Conservation (phyloP, 345 rosid species). For the Hibiscus mutabilis region DNA sequence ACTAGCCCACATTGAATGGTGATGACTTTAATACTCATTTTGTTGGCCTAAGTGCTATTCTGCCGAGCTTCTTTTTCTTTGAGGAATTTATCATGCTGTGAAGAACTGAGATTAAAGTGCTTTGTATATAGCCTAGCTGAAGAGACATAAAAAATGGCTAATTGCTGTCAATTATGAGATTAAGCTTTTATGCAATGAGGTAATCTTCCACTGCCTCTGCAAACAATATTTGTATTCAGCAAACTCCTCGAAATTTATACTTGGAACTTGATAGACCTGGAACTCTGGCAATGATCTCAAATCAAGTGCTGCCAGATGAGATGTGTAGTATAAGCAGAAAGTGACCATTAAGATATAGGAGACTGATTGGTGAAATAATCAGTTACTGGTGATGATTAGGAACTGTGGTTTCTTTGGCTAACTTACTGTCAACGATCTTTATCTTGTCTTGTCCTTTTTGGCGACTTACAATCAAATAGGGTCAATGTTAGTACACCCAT, state of each 20-base stretch:
- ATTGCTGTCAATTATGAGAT: neutral
- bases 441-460: neutral
- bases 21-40: neutral
- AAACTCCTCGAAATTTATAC: neutral
- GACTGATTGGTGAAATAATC: neutral
- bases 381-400: neutral
- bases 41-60: neutral
- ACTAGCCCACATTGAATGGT: neutral
- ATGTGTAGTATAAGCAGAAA: neutral
- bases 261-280: neutral
- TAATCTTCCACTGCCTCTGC: neutral
- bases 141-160: neutral
- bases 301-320: neutral
- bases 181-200: neutral
- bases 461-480: neutral
- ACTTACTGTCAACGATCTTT: neutral
- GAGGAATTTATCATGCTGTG: neutral
- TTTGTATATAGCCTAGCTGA: neutral
- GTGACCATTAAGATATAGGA: neutral
- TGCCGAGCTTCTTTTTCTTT: neutral
- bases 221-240: neutral
- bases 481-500: neutral
- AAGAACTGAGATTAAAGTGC: no score
- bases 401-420: neutral
- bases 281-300: neutral